These are phyloP conservation scores for Stellera chamaejasme DNA, from an alignment of 345 rosid species.

Conservation along the genomic window DNA sequence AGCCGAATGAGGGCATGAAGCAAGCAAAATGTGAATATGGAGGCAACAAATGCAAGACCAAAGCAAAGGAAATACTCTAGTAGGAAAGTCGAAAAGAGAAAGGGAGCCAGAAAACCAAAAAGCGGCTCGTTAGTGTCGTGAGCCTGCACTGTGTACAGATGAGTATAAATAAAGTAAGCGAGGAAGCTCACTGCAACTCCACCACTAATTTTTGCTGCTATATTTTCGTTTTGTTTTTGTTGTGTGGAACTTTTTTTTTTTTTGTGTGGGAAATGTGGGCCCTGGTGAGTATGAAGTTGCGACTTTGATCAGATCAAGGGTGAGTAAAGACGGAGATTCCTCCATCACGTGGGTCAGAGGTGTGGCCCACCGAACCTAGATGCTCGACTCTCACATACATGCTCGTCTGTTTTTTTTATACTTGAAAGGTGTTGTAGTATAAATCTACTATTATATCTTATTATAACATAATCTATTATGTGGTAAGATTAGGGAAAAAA, in stretches of 20 bases:
- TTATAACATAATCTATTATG: too few relatives aligned
- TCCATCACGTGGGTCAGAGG: not conserved
- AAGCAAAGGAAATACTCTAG: not conserved
- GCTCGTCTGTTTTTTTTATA: too few relatives aligned
- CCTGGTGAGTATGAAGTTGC: not conserved
- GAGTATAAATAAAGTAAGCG: slow-evolving; percentile 4
- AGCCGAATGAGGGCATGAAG: slow-evolving; percentile 21
- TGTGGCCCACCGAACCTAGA: not conserved
- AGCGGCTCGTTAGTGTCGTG: slow-evolving; percentile 2
- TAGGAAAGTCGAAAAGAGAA: not conserved
- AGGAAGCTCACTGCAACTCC: not conserved
- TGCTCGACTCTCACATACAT: slow-evolving; percentile 8
- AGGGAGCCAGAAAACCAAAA: not conserved
- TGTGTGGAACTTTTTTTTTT: not conserved
- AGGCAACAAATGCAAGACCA: too few relatives aligned
- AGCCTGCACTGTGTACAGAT: slow-evolving; percentile 7
- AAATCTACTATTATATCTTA: too few relatives aligned
- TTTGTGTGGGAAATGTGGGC: slow-evolving; percentile 8
- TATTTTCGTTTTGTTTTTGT: not conserved
- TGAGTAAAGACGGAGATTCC: not conserved
- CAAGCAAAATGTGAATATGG: not conserved
- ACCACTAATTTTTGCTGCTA: not conserved
- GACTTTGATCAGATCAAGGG: slow-evolving; percentile 7
- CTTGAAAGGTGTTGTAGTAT: too few relatives aligned
- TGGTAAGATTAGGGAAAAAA: too few relatives aligned